Percentiles rank a stretch among this genome's conserved stretches.
Evolutionary conservation across 2,329 filamentous ascomycete species (phyloP).

Genomic region (Sclerotinia minor): DNA sequence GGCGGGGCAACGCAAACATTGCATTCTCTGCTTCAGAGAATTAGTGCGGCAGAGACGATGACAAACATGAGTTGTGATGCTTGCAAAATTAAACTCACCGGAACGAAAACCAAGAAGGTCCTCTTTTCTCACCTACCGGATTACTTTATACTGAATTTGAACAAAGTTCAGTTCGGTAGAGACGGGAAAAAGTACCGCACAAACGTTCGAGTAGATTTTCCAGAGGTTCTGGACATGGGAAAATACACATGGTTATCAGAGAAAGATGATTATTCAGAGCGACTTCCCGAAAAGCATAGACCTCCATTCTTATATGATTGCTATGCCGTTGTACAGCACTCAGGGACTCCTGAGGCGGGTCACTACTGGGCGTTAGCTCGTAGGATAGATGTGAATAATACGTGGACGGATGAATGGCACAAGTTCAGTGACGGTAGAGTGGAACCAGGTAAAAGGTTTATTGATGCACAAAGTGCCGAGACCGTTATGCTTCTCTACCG

Average conservation of each 20-base stretch:
- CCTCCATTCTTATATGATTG: constrained; percentile 24
- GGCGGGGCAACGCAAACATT: neutral
- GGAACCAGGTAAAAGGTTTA: constrained; percentile 3
- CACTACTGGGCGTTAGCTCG: constrained; percentile 23
- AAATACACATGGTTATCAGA: constrained; percentile 21
- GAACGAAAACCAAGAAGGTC: neutral
- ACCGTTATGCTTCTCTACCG: constrained; percentile 15
- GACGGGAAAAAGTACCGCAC: too few species aligned
- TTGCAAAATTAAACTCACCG: neutral
- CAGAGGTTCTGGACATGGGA: constrained; percentile 17
- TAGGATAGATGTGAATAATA: constrained; percentile 15
- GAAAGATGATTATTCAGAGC: constrained; percentile 7
- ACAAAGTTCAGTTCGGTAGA: too few species aligned
- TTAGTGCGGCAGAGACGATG: too few species aligned
- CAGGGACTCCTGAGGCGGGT: neutral
- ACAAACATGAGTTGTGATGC: too few species aligned
- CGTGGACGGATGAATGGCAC: constrained; percentile 21
- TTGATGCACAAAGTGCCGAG: constrained; percentile 10
- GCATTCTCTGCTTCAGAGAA: neutral
- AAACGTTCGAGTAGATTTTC: constrained; percentile 8
- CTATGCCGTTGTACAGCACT: constrained; percentile 15
- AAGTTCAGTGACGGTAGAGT: constrained; percentile 20
- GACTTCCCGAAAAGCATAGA: constrained; percentile 14
- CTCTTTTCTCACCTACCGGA: constrained; percentile 14
- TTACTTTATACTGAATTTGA: neutral